Conservation (phyloP, 1,284 basidiomycete genomes). For the Fomes fomentarius region DNA sequence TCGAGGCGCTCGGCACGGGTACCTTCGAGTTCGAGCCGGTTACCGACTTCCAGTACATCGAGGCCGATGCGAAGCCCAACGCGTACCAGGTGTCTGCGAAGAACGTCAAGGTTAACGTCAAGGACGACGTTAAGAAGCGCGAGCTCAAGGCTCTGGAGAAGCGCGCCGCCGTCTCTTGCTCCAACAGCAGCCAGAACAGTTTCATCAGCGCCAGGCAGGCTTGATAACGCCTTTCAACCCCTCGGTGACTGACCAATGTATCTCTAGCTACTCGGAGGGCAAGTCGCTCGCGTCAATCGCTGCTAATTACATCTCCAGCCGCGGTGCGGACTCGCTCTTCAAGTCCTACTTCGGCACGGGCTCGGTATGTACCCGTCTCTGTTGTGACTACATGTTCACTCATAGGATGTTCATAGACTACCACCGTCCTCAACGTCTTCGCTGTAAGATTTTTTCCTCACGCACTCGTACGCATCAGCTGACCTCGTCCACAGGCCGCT, state of each 20-base stretch:
- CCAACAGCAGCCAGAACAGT: conserved; percentile 19
- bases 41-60: conserved; percentile 25
- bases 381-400: neutral
- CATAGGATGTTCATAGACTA: conserved; percentile 16
- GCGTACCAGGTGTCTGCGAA: conserved; percentile 15
- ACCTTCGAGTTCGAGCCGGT: conserved; percentile 17
- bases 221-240: neutral
- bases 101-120: conserved; percentile 21
- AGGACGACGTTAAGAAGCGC: conserved; percentile 26
- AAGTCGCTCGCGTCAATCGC: conserved; percentile 29
- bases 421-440: conserved; percentile 20
- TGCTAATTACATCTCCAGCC: conserved; percentile 23
- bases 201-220: conserved; percentile 28
- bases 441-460: neutral
- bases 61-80: conserved; percentile 18
- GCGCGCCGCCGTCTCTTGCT: conserved; percentile 28
- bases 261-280: conserved; percentile 24
- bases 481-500: conserved; percentile 5
- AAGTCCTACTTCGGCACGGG: conserved; percentile 28
- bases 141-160: conserved; percentile 22
- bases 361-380: conserved; percentile 9
- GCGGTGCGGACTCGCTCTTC: conserved; percentile 28
- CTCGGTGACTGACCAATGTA: neutral
- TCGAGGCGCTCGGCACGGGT: conserved; percentile 27
- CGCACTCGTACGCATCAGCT: neutral